These are phyloP conservation scores for Kregervanrija fluxuum DNA, from an alignment of 805 yeast species.

Conservation along the genomic window DNA sequence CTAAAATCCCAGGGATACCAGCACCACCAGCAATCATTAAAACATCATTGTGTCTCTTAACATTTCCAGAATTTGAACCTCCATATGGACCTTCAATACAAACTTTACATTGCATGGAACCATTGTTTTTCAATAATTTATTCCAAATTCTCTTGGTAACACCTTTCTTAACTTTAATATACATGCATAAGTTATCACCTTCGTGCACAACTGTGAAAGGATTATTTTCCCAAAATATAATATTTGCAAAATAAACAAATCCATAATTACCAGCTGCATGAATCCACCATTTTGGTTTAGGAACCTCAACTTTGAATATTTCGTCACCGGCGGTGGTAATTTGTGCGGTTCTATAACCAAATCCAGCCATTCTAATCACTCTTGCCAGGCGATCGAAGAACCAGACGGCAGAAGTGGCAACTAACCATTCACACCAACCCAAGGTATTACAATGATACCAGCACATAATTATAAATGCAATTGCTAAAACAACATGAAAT, in stretches of 20 bases:
- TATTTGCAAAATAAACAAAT: conserved; percentile 47
- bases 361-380: conserved; percentile 22
- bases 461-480: conserved; percentile 43
- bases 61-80: conserved; percentile 40
- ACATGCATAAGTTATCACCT: conserved; percentile 30
- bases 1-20: conserved; percentile 53
- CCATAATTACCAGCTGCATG: conserved; percentile 50
- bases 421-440: conserved; percentile 30
- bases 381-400: conserved; percentile 44
- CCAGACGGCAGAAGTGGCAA: conserved; percentile 41
- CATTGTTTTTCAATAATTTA: conserved; percentile 15
- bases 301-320: conserved; percentile 37
- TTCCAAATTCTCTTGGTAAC: conserved; percentile 36
- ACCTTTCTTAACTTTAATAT: conserved; percentile 46
- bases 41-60: conserved; percentile 41
- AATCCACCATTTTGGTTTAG: conserved; percentile 44
- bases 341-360: conserved; percentile 20
- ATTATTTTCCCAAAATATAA: conserved; percentile 61
- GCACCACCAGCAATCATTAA: conserved; percentile 63
- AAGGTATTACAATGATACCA: conserved; percentile 47
- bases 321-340: conserved; percentile 19
- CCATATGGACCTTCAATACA: conserved; percentile 62
- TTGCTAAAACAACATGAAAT: conserved; percentile 52
- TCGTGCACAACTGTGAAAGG: conserved; percentile 53
- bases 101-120: conserved; percentile 17